Conservation (phyloP, 2,329 filamentous ascomycete species). For the Neonectria coccinea region DNA sequence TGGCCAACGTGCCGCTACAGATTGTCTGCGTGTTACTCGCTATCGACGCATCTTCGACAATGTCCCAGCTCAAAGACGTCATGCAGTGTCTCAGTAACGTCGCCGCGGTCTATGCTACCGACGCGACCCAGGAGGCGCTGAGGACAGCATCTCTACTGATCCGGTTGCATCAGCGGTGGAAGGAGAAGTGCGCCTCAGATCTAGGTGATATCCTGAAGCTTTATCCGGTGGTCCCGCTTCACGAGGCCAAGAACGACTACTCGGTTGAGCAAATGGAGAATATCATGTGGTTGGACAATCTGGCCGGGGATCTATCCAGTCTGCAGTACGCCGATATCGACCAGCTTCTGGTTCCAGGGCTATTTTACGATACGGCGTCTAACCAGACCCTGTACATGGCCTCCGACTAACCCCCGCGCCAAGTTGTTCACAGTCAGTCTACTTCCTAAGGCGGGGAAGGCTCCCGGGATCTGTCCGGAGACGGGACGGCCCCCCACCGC, state of each 20-base stretch:
- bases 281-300: conserved; percentile 53
- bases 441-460: no score
- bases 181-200: conserved; percentile 56
- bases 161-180: conserved; percentile 62
- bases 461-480: no score
- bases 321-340: conserved; percentile 59
- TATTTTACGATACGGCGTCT: conserved; percentile 16
- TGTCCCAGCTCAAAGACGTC: conserved; percentile 61
- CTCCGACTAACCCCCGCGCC: no score
- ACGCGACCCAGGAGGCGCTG: conserved; percentile 63
- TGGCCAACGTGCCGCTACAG: conserved; percentile 70
- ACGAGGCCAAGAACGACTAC: conserved; percentile 21
- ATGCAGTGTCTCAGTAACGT: conserved; percentile 61
- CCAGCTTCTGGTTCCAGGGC: conserved; percentile 48
- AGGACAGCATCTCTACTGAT: conserved; percentile 66
- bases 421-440: no score
- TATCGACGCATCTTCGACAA: conserved; percentile 63
- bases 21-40: conserved; percentile 66
- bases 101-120: conserved; percentile 57
- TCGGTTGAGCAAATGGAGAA: conserved; percentile 35
- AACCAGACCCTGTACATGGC: neutral
- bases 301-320: conserved; percentile 58
- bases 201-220: conserved; percentile 54
- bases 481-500: no score
- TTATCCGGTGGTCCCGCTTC: conserved; percentile 43